Evolutionary conservation across 1,284 basidiomycete species (phyloP).

Genomic region (Phenoliferia sp.): DNA sequence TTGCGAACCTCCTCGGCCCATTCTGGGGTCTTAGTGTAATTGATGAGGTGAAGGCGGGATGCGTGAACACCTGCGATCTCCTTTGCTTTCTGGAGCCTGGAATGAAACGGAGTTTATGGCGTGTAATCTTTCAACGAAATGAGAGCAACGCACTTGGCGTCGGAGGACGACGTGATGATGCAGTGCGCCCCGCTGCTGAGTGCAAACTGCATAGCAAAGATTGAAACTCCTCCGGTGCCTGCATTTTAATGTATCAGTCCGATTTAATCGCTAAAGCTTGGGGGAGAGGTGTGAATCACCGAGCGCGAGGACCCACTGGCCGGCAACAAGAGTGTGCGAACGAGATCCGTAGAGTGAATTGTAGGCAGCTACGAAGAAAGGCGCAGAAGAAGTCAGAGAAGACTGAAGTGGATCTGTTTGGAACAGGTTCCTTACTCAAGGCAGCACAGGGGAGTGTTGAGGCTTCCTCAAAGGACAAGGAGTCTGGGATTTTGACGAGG

Average conservation of each 20-base stretch:
- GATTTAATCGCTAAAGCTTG: background rate
- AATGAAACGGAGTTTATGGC: background rate
- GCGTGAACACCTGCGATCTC: conserved; percentile 48
- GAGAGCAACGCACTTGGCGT: conserved; percentile 51
- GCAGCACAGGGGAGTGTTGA: conserved; percentile 1
- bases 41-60: conserved; percentile 46
- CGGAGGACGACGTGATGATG: conserved; percentile 58
- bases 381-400: background rate
- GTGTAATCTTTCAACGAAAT: conserved; percentile 32
- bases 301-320: background rate
- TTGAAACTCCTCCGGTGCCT: conserved; percentile 1
- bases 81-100: conserved; percentile 23
- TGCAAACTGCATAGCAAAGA: conserved; percentile 52
- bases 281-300: background rate
- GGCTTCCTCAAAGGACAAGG: background rate
- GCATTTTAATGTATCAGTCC: background rate
- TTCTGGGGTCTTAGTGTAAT: conserved; percentile 54
- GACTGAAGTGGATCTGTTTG: too few species aligned
- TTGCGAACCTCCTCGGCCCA: conserved; percentile 54
- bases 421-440: background rate
- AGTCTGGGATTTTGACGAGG: background rate
- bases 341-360: background rate
- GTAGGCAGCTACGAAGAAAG: background rate
- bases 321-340: background rate
- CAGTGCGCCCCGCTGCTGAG: conserved; percentile 54